Conservation (phyloP, 2,329 filamentous ascomycete genomes). For the Thielaviopsis musarum region DNA sequence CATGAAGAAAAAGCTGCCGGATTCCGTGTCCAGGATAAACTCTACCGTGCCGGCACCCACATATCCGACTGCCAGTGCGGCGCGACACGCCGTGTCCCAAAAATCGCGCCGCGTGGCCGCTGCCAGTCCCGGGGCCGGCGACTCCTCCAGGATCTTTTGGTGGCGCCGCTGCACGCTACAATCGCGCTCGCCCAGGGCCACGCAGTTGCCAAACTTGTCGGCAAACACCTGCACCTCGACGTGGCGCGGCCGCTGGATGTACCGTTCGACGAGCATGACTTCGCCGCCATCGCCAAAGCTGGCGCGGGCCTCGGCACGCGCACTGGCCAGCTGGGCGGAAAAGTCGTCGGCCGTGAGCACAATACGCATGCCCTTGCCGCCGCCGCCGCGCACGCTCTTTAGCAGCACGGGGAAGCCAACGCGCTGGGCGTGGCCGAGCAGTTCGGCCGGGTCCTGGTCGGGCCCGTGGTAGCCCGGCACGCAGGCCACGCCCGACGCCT, state of each 20-base stretch:
- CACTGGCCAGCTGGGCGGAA: slow-evolving; percentile 49
- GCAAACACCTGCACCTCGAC: slow-evolving; percentile 88
- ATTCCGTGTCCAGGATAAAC: slow-evolving; percentile 74
- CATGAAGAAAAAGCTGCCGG: slow-evolving; percentile 67
- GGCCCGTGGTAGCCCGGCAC: slow-evolving; percentile 88
- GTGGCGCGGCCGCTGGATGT: slow-evolving; percentile 62
- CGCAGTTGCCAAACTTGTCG: slow-evolving; percentile 59
- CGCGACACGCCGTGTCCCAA: slow-evolving; percentile 48
- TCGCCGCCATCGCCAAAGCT: slow-evolving; percentile 68
- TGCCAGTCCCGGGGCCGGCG: slow-evolving; percentile 54
- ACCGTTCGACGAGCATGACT: slow-evolving; percentile 72
- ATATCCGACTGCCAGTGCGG: slow-evolving; percentile 63
- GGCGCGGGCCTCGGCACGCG: slow-evolving; percentile 57
- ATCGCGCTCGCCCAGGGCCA: slow-evolving; percentile 75
- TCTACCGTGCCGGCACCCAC: slow-evolving; percentile 82
- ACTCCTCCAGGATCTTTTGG: slow-evolving; percentile 85
- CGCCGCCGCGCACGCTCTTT: slow-evolving; percentile 67
- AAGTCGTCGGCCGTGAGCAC: slow-evolving; percentile 55
- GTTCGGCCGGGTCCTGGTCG: slow-evolving; percentile 52
- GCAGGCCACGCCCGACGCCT: slow-evolving; percentile 79
- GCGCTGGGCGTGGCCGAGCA: slow-evolving; percentile 53
- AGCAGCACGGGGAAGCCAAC: slow-evolving; percentile 54
- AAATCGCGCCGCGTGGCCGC: slow-evolving; percentile 41
- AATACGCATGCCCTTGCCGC: slow-evolving; percentile 72
- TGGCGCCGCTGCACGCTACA: slow-evolving; percentile 77